Evolutionary conservation across 345 rosid species (phyloP), one percentile per base, ranked within the genome.

Genomic region (Eucalyptus cladocalyx): DNA sequence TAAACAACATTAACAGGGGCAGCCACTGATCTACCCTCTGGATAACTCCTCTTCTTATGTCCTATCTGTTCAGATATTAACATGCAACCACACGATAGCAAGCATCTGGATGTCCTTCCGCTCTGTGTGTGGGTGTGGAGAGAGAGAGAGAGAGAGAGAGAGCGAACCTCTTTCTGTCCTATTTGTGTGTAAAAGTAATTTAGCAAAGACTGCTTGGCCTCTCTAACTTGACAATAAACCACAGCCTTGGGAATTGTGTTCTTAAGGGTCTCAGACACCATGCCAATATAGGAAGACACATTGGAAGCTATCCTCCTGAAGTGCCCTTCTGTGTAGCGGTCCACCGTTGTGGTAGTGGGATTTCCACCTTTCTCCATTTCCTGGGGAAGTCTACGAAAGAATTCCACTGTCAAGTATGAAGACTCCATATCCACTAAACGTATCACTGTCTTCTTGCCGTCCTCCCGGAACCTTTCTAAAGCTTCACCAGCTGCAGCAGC

Each of bases 361-460:
- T 90, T 88, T 19, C 91, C 89, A 69, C 88, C 90, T 11, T 86
- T 90, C 89, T 95, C 97, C 30, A 93, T 88, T 92, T 95, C 97
- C 90, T 95, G 97, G 24, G 98, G 97, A 87, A 96, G 97, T 81
- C 91, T 95, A 53, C 98, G 91, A 89, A 95, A 96, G 95, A 96
- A 96, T 3, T 96, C 98, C 18, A 95, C 97, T 4, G 98, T 96
- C 88, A 96, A 91, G 87, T 95, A 96, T 21, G 97, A 95, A 43
- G 98, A 93, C 87, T 96, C 98, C 98, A 96, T 96, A 50, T 96
- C 97, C 50, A 96, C 97, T 89, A 96, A 88, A 8, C 97, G 92
- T 40, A 95, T 21, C 85, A 91, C 94, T 7, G 97, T 93, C 86
- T 95, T 96, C 92, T 92, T 95, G 89, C 98, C 92, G n/a, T 96